Conservation (phyloP, 441 rosid genomes). For the Pelargonium myrrhifolium region DNA sequence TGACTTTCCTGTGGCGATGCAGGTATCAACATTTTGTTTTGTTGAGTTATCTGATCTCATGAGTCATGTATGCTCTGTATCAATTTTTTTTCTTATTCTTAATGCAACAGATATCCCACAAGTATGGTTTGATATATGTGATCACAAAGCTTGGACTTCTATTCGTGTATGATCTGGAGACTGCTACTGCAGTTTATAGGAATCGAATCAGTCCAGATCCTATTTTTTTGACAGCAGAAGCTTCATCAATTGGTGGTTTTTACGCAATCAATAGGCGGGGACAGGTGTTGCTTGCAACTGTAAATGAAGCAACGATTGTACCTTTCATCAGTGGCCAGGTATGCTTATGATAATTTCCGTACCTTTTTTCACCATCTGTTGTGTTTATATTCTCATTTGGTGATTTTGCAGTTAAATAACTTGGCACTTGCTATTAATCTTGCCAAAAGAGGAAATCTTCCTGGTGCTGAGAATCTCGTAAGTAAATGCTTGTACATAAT, state of each 20-base stretch:
- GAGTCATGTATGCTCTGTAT: slow-evolving; percentile 65
- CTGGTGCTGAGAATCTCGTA: slow-evolving; percentile 97
- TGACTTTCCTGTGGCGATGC: slow-evolving; percentile 99
- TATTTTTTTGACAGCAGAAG: slow-evolving; percentile 95
- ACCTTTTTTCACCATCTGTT: background rate
- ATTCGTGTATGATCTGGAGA: slow-evolving; percentile 96
- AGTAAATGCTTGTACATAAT: slow-evolving; percentile 11
- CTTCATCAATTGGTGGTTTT: slow-evolving; percentile 83
- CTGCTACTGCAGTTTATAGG: slow-evolving; percentile 94
- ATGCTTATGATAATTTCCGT: slow-evolving; percentile 17
- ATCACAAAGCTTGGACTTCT: slow-evolving; percentile 98
- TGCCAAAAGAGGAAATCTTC: slow-evolving; percentile 97
- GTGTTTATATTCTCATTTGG: slow-evolving; percentile 9
- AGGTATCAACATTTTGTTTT: slow-evolving; percentile 55
- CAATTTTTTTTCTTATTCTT: slow-evolving; percentile 95
- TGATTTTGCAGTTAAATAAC: slow-evolving; percentile 62
- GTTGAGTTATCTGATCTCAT: slow-evolving; percentile 12
- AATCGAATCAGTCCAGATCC: slow-evolving; percentile 98
- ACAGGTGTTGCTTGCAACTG: slow-evolving; percentile 87
- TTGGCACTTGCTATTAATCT: slow-evolving; percentile 94
- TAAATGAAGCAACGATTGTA: slow-evolving; percentile 87
- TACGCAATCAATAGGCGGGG: slow-evolving; percentile 97
- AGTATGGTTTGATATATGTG: slow-evolving; percentile 76
- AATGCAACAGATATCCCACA: slow-evolving; percentile 99
- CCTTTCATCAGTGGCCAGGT: slow-evolving; percentile 98